Evolutionary conservation across 2,329 filamentous ascomycete genomes (phyloP).

Genomic region (Coleophoma crateriformis): DNA sequence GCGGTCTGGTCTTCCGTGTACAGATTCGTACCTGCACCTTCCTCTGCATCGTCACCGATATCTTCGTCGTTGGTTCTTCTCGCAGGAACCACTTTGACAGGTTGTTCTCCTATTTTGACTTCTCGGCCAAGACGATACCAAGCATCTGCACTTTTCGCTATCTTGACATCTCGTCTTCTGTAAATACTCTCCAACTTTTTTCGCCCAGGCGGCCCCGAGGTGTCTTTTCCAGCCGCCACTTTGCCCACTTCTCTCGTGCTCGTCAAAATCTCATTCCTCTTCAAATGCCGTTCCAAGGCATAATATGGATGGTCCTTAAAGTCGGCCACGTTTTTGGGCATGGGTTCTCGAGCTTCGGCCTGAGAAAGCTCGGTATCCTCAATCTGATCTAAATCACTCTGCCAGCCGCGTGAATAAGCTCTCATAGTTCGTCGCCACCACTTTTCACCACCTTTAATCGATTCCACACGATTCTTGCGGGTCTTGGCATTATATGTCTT

Average conservation of each 20-base stretch:
- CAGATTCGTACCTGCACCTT: slow-evolving; percentile 48
- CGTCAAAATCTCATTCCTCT: slow-evolving; percentile 74
- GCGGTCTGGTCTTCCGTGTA: slow-evolving; percentile 63
- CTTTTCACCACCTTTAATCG: slow-evolving; percentile 38
- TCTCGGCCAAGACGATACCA: slow-evolving; percentile 88
- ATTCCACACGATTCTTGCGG: slow-evolving; percentile 71
- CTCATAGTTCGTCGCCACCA: slow-evolving; percentile 52
- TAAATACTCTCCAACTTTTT: slow-evolving; percentile 69
- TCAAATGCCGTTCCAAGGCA: slow-evolving; percentile 79
- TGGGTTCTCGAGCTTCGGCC: slow-evolving; percentile 69
- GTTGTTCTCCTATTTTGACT: slow-evolving; percentile 72
- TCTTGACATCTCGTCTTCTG: slow-evolving; percentile 72
- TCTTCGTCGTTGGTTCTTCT: slow-evolving; percentile 30
- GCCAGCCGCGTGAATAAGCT: slow-evolving; percentile 36
- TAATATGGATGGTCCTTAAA: slow-evolving; percentile 83
- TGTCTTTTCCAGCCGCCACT: slow-evolving; percentile 60
- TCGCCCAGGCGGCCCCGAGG: slow-evolving; percentile 26
- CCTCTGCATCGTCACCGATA: slow-evolving; percentile 34
- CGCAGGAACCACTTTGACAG: slow-evolving; percentile 67
- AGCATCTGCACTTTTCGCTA: slow-evolving; percentile 73
- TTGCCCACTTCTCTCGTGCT: slow-evolving; percentile 69
- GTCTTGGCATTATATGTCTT: slow-evolving; percentile 92
- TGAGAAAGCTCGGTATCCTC: slow-evolving; percentile 73
- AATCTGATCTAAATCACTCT: slow-evolving; percentile 70
- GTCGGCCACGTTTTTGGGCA: slow-evolving; percentile 81